These are phyloP conservation scores for Phytophthora pini DNA, from an alignment of 352 stramenopile genomes.

Conservation along the genomic window DNA sequence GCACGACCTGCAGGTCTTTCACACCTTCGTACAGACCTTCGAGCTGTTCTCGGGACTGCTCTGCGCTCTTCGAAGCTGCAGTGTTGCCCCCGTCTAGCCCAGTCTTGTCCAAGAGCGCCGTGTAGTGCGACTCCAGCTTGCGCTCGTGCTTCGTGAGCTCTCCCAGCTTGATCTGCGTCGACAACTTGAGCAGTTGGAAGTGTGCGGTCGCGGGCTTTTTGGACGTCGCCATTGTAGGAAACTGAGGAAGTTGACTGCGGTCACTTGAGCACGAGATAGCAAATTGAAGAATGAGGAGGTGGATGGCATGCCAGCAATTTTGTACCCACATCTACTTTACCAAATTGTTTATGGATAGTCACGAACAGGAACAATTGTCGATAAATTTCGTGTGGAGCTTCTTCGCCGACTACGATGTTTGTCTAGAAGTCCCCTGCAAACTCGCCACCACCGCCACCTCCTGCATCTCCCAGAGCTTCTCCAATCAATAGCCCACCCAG, in stretches of 20 bases:
- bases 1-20: slow-evolving; percentile 52
- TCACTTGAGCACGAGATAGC: slow-evolving; percentile 2
- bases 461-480: slow-evolving; percentile 46
- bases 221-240: slow-evolving; percentile 6
- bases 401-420: slow-evolving; percentile 2
- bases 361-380: not conserved
- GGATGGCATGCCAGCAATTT: not conserved
- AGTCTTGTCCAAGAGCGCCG: slow-evolving; percentile 29
- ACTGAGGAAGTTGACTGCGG: not conserved
- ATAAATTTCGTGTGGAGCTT: not conserved
- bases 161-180: slow-evolving; percentile 57
- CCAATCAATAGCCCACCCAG: slow-evolving; percentile 48
- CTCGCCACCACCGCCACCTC: slow-evolving; percentile 34
- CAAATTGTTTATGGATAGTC: too few species aligned
- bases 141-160: slow-evolving; percentile 54
- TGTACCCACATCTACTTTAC: not conserved
- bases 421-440: slow-evolving; percentile 47
- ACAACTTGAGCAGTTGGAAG: slow-evolving; percentile 53
- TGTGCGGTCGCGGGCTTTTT: slow-evolving; percentile 30
- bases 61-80: not conserved
- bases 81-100: not conserved
- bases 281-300: slow-evolving; percentile 11
- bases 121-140: slow-evolving; percentile 51
- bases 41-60: slow-evolving; percentile 30
- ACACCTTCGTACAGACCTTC: slow-evolving; percentile 47